These are phyloP conservation scores for Fusarium hainanense DNA, from an alignment of 2,329 filamentous ascomycete genomes.

Conservation along the genomic window DNA sequence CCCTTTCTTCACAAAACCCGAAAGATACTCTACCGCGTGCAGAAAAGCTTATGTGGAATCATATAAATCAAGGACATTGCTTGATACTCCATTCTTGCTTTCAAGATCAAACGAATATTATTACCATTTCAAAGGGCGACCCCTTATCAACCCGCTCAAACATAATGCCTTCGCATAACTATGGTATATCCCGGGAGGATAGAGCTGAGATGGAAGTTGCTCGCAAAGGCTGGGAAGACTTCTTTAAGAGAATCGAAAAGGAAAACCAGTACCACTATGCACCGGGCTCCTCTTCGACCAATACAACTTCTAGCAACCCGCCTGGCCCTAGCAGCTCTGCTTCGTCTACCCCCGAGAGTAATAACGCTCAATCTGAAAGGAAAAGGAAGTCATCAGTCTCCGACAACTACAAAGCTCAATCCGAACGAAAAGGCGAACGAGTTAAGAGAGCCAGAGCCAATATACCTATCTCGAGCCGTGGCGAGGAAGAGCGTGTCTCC, in stretches of 20 bases:
- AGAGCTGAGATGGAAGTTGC: not conserved
- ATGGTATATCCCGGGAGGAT: not conserved
- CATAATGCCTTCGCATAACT: not conserved
- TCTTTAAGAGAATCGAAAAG: not conserved
- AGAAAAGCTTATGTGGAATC: fast-evolving
- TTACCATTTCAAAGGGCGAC: not conserved
- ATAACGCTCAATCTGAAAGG: not conserved
- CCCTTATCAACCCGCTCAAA: not conserved
- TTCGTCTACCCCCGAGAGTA: not conserved
- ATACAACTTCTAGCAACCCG: not conserved
- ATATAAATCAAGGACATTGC: not conserved
- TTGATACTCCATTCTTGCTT: not conserved
- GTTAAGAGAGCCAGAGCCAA: too few species aligned
- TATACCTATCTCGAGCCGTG: too few species aligned
- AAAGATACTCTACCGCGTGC: too few species aligned
- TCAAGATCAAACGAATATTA: not conserved
- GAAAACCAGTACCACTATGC: not conserved
- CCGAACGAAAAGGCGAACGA: not conserved
- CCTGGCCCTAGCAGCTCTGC: not conserved
- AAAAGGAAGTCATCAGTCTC: not conserved
- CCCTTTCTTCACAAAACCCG: too few species aligned
- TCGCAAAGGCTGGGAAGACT: not conserved
- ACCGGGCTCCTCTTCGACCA: not conserved
- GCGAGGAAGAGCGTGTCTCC: not conserved
- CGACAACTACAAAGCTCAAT: too few species aligned